Evolutionary conservation across 2,329 filamentous ascomycete species (phyloP).

Genomic region (Fusarium liriodendri): DNA sequence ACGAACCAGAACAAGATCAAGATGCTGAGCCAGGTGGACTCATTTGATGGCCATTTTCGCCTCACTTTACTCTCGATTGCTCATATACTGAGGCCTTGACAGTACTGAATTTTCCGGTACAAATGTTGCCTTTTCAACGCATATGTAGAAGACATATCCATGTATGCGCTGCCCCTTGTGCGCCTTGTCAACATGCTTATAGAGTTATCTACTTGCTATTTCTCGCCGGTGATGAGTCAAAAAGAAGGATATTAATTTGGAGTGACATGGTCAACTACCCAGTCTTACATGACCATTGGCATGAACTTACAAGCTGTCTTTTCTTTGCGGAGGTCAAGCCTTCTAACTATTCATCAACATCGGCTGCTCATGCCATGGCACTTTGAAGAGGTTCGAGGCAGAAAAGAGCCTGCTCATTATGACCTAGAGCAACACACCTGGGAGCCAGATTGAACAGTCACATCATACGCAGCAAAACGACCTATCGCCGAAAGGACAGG

Average conservation of each 20-base stretch:
- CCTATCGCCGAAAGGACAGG: not conserved
- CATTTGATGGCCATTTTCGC: not conserved
- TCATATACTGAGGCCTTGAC: not conserved
- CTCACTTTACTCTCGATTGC: not conserved
- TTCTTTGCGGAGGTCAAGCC: too few relatives aligned
- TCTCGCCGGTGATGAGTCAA: too few relatives aligned
- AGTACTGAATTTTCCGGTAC: not conserved
- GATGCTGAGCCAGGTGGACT: not conserved
- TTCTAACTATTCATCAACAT: not conserved
- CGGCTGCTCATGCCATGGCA: too few relatives aligned
- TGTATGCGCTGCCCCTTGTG: not conserved
- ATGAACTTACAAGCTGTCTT: too few relatives aligned
- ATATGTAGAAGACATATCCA: not conserved
- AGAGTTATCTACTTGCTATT: too few relatives aligned
- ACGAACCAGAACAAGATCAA: not conserved
- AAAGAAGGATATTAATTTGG: too few relatives aligned
- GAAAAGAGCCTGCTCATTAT: not conserved
- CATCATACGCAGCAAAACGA: not conserved
- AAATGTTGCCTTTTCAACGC: not conserved
- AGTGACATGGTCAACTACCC: too few relatives aligned
- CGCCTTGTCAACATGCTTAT: not conserved
- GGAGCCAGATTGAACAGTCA: not conserved
- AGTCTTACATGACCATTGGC: too few relatives aligned
- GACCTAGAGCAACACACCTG: too few relatives aligned
- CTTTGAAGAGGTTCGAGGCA: not conserved